Conservation (phyloP, 352 stramenopile species). For the Phytophthora litchii region DNA sequence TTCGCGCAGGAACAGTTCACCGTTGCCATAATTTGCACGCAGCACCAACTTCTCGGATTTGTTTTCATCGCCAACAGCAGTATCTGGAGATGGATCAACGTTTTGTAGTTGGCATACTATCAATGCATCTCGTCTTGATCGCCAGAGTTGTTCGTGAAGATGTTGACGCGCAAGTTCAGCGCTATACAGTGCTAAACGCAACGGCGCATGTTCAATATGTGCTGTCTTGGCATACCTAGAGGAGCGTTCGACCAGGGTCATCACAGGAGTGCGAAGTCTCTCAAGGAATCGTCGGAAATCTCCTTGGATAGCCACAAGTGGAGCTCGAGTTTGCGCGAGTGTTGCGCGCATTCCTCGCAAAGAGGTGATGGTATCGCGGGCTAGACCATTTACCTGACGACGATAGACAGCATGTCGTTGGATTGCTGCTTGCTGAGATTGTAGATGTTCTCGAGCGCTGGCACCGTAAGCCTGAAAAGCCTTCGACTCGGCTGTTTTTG, state of each 20-base stretch:
- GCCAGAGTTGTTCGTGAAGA: constrained; percentile 78
- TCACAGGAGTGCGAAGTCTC: constrained; percentile 54
- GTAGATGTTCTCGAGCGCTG: constrained; percentile 66
- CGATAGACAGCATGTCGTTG: constrained; percentile 61
- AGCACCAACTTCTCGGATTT: constrained; percentile 30
- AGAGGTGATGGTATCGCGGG: constrained; percentile 47
- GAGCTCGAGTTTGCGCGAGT: constrained; percentile 49
- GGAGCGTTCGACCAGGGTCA: constrained; percentile 54
- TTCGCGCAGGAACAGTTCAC: constrained; percentile 52
- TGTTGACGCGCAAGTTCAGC: constrained; percentile 59
- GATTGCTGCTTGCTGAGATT: constrained; percentile 58
- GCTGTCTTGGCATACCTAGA: constrained; percentile 53
- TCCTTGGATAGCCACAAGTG: constrained; percentile 55
- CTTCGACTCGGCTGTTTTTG: constrained; percentile 72
- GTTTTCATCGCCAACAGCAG: constrained; percentile 3
- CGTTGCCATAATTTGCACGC: constrained; percentile 62
- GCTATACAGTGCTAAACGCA: constrained; percentile 47
- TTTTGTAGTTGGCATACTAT: constrained; percentile 76
- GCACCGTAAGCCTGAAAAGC: constrained; percentile 74
- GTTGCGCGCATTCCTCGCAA: constrained; percentile 45
- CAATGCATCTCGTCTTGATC: constrained; percentile 53
- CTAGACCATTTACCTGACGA: constrained; percentile 52
- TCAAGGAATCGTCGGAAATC: constrained; percentile 61
- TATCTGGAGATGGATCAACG: constrained; percentile 5
- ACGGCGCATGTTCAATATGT: constrained; percentile 56